Percentiles rank a stretch among this genome's conserved stretches.
Evolutionary conservation across 2,329 filamentous ascomycete genomes (phyloP).

Genomic region (Ascochyta lentis): DNA sequence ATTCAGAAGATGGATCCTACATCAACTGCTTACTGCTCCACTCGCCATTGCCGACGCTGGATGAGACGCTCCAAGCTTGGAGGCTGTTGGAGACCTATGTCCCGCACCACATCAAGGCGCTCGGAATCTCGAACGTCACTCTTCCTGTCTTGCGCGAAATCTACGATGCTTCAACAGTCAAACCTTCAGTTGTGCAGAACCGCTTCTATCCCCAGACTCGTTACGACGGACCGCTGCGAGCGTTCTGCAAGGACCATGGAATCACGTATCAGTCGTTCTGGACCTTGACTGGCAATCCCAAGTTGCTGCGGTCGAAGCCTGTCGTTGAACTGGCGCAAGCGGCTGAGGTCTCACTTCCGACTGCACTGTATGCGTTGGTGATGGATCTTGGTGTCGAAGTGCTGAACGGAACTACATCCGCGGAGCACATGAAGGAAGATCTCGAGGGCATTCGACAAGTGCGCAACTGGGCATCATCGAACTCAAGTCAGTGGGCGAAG

Average conservation of each 20-base stretch:
- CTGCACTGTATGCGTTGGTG: conserved; percentile 64
- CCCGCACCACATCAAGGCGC: conserved; percentile 66
- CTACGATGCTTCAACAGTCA: conserved; percentile 55
- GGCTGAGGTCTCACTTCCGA: conserved; percentile 51
- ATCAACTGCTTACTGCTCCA: conserved; percentile 67
- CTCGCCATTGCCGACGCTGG: conserved; percentile 59
- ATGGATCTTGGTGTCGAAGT: conserved; percentile 59
- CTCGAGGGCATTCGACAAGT: conserved; percentile 54
- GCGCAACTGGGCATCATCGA: conserved; percentile 52
- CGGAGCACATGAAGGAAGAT: conserved; percentile 60
- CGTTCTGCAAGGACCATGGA: conserved; percentile 59
- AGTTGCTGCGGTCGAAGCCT: conserved; percentile 54
- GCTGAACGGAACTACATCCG: conserved; percentile 64
- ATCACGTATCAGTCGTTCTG: conserved; percentile 68
- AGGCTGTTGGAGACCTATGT: conserved; percentile 69
- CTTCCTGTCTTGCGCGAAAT: conserved; percentile 63
- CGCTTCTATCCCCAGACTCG: conserved; percentile 68
- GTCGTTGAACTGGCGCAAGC: conserved; percentile 59
- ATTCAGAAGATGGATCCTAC: conserved; percentile 53
- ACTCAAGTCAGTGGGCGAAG: conserved; percentile 57
- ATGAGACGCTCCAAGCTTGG: conserved; percentile 70
- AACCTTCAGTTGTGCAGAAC: conserved; percentile 75
- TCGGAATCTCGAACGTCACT: conserved; percentile 81
- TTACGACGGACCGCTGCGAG: conserved; percentile 67
- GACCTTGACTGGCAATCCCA: conserved; percentile 66